Conservation (phyloP, 2,329 filamentous ascomycete genomes). For the Sporothrix humicola region DNA sequence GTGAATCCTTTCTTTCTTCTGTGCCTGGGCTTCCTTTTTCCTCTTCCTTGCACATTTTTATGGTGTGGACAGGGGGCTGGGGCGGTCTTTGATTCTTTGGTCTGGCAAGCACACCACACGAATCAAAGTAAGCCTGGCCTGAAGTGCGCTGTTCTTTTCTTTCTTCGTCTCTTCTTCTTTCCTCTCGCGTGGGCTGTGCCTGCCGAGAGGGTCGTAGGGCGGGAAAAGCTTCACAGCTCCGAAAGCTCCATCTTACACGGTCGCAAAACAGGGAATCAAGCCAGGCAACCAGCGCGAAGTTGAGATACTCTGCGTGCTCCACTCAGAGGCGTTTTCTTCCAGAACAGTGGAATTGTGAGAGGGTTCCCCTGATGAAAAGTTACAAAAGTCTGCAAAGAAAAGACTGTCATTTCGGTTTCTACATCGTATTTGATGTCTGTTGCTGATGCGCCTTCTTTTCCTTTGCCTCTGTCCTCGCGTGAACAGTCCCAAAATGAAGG, state of each 20-base stretch:
- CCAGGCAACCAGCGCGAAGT: slow-evolving; percentile 10
- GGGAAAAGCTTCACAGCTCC: background rate
- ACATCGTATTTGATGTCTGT: background rate
- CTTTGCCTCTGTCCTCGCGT: too few relatives aligned
- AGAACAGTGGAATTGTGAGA: background rate
- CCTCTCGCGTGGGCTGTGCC: background rate
- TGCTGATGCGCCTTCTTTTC: background rate
- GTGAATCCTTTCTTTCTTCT: too few relatives aligned
- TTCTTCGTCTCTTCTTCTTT: background rate
- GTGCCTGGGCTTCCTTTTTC: background rate
- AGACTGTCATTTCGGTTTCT: background rate
- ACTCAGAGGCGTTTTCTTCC: background rate
- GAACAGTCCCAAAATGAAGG: too few relatives aligned
- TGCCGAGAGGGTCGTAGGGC: background rate
- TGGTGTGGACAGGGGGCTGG: background rate
- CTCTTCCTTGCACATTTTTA: slow-evolving; percentile 2
- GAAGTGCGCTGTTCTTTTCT: background rate
- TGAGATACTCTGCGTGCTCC: background rate
- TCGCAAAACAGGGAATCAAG: background rate
- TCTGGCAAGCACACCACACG: background rate
- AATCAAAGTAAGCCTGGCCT: background rate
- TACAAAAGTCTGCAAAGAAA: too few relatives aligned
- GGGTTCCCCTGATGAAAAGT: too few relatives aligned
- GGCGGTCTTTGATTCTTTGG: background rate
- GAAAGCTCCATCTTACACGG: too few relatives aligned